phyloP scores from a whole-genome alignment of 78 protist genomes.

The Monosiga brevicollis region DNA sequence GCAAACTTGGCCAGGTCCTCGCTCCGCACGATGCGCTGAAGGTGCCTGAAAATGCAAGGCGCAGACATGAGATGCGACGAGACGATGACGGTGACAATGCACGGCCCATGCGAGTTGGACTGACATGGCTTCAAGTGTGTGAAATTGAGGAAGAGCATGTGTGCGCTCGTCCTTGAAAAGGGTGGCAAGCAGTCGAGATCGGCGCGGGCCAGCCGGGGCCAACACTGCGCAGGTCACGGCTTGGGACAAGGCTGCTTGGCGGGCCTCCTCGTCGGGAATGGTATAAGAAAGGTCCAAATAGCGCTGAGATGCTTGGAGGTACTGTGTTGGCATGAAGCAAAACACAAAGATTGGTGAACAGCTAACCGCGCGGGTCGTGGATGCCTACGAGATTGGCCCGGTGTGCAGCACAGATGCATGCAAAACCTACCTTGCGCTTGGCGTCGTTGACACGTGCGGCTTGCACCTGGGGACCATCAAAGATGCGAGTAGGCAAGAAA shows the following conservation, averaged over 20 bases:
- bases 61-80: not conserved
- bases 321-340: too few species aligned
- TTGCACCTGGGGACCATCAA: too few species aligned
- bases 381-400: too few species aligned
- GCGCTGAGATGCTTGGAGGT: conserved; percentile 42
- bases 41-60: conserved; percentile 10
- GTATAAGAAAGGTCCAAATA: conserved; percentile 47
- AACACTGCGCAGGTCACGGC: conserved; percentile 78
- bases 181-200: conserved; percentile 82
- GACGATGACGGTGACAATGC: not conserved
- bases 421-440: too few species aligned
- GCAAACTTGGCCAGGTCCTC: conserved; percentile 62
- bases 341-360: too few species aligned
- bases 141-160: conserved; percentile 15
- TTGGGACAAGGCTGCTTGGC: conserved; percentile 29
- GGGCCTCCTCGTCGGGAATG: conserved; percentile 28
- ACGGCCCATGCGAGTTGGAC: not conserved
- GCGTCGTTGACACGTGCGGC: too few species aligned
- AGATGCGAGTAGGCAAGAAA: too few species aligned
- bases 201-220: conserved; percentile 82
- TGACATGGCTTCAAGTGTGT: conserved; percentile 57
- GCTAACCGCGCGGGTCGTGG: too few species aligned
- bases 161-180: conserved; percentile 82
- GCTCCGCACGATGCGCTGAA: conserved; percentile 58
- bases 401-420: too few species aligned